A percentile compares a stretch with the other conserved stretches of the same genome.
phyloP scores from a whole-genome alignment of 257 asterid genomes.

The Orobanche coerulescens region DNA sequence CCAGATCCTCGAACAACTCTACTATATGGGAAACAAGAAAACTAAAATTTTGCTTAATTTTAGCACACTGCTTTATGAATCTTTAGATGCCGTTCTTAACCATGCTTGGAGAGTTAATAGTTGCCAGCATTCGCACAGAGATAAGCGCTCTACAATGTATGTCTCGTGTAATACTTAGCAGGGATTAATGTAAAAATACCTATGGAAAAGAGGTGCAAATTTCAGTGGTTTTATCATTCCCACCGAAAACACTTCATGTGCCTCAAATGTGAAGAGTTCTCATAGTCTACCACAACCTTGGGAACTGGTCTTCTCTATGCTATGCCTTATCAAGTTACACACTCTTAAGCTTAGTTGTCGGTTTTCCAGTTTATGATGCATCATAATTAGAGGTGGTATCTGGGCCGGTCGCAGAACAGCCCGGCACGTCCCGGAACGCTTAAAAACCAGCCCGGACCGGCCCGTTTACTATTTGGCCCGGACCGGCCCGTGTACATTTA shows the following conservation, averaged over 20 bases:
- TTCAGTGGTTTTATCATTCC: conserved; percentile 51
- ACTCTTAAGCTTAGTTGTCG: conserved; percentile 46
- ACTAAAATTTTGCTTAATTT: conserved; percentile 20
- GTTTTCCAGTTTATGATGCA: conserved; percentile 60
- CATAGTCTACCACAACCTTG: conserved; percentile 61
- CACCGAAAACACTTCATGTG: conserved; percentile 49
- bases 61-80: conserved; percentile 32
- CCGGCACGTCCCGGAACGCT: too few relatives aligned
- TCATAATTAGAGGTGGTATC: too few relatives aligned
- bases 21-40: not conserved
- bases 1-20: not conserved
- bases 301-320: conserved; percentile 60
- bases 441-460: too few relatives aligned
- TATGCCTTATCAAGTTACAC: conserved; percentile 53
- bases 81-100: conserved; percentile 49
- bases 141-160: conserved; percentile 47
- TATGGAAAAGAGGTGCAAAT: conserved; percentile 59
- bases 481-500: too few relatives aligned
- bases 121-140: conserved; percentile 46
- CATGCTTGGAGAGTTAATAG: conserved; percentile 43
- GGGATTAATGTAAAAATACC: conserved; percentile 72
- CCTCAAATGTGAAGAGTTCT: conserved; percentile 61
- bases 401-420: too few relatives aligned
- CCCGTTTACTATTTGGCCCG: too few relatives aligned
- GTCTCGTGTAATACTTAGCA: conserved; percentile 50